Base-by-base conservation (phyloP, 192 early-diverging fungal genomes). In the Backusella mclennaniae region DNA sequence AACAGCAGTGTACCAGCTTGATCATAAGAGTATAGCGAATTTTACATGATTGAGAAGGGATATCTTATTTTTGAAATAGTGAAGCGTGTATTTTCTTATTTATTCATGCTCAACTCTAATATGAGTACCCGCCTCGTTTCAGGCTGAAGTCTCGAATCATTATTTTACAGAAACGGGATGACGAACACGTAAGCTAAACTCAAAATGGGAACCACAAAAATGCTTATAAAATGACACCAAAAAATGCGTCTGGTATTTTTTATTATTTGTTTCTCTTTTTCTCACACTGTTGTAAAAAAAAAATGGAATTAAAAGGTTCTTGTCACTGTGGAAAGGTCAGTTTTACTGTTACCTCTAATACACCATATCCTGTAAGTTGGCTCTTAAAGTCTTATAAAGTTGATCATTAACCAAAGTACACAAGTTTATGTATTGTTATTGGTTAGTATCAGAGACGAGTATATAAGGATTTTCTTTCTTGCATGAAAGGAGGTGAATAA, bases 261-360 rank as follows among this genome's bases (percentile, higher is more conserved):
- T 44, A 44, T 4, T 14, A 33, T 44, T 44, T 14, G 12, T 17
- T 49, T 49, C 19, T 49, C 41, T 39, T 39, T 39, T 39, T 73
- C 23, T 68, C 39, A 29, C 19, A 29, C 35, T 12, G 21, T 35
- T 39, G 31, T 38, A 17, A n/a, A 7, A 73, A 21, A 35, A 4
- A 44, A 44, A 85, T 83, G 83, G 83, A 88, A 39, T 76, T 92
- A 31, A 66, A 86, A 69, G 90, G 89, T 11, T 89, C 89, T 15
- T 92, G 90, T 74, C 89, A 92, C 74, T 92, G 90, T 73, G 89
- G 83, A 49, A 86, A 84, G 35, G 81, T 88, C 6, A 73, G 75
- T 35, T 92, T 90, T 68, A 84, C 76, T 73, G 86, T 88, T 15
- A 75, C 73, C 2, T 85, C 83, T 63, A 41, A 83, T 23, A 85